Evolutionary conservation across 2,329 filamentous ascomycete genomes (phyloP).

Genomic region (Sarocladiaceae sp.): DNA sequence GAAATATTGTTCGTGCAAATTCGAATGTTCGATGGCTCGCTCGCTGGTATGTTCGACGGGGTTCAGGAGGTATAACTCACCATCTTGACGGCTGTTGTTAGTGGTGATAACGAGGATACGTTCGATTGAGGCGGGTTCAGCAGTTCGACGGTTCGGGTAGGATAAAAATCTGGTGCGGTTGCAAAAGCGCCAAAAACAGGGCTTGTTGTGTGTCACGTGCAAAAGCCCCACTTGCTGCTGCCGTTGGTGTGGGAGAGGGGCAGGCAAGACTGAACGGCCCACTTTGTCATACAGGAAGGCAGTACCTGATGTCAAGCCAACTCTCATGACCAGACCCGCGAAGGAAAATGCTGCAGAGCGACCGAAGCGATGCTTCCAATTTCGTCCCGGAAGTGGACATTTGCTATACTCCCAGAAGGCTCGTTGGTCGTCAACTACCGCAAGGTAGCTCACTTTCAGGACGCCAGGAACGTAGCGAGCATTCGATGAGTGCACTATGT

Average conservation of each 20-base stretch:
- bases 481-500: no score
- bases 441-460: no score
- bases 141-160: conserved; percentile 31
- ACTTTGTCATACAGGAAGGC: not conserved
- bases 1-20: not conserved
- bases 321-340: no score
- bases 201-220: not conserved
- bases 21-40: not conserved
- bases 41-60: conserved; percentile 3
- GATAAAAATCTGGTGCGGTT: conserved; percentile 13
- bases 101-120: conserved; percentile 39
- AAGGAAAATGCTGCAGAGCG: no score
- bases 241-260: not conserved
- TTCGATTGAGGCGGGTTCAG: conserved; percentile 47
- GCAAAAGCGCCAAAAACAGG: conserved; percentile 5
- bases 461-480: no score
- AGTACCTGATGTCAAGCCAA: no score
- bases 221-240: not conserved
- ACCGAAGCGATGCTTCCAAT: no score
- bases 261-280: not conserved
- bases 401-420: no score
- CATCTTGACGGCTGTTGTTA: conserved; percentile 52
- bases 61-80: conserved; percentile 36
- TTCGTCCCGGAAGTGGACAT: no score
- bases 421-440: no score